phyloP scores from a whole-genome alignment of 306 rosid species.

The Ceratonia siliqua region DNA sequence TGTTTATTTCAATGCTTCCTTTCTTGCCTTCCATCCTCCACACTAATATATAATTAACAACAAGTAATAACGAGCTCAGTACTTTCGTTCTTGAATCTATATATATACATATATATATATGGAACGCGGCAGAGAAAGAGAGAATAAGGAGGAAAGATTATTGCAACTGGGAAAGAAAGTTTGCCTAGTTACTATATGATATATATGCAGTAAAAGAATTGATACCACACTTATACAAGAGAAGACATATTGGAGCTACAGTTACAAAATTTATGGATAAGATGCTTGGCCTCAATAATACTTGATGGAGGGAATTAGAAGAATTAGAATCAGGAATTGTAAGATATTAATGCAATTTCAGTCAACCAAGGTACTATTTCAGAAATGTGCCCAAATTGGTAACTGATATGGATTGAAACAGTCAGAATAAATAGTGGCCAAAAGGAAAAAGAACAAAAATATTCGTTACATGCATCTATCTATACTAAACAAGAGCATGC shows the following conservation, averaged over 20 bases:
- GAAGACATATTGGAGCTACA: conserved; percentile 31
- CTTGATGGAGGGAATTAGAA: conserved; percentile 41
- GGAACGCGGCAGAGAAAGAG: too few species aligned
- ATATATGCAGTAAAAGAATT: conserved; percentile 41
- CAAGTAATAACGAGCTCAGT: too few species aligned
- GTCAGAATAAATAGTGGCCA: neutral
- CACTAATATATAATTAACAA: neutral
- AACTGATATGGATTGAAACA: neutral
- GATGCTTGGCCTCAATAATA: conserved; percentile 72
- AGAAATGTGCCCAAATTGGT: neutral
- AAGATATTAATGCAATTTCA: conserved; percentile 32
- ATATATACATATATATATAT: neutral
- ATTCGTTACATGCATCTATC: too few species aligned
- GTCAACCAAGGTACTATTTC: conserved; percentile 2
- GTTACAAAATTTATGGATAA: conserved; percentile 36
- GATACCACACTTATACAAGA: conserved; percentile 51
- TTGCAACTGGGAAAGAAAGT: conserved; percentile 43
- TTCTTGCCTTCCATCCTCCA: conserved; percentile 59
- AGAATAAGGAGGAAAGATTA: conserved; percentile 29
- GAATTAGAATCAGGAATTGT: conserved; percentile 61
- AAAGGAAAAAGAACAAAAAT: neutral
- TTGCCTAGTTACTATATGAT: conserved; percentile 40
- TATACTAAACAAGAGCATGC: too few species aligned
- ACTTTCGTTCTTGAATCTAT: too few species aligned
- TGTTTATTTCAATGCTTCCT: conserved; percentile 50